Conservation (phyloP, 352 stramenopile species). For the Elongisporangium undulatum region DNA sequence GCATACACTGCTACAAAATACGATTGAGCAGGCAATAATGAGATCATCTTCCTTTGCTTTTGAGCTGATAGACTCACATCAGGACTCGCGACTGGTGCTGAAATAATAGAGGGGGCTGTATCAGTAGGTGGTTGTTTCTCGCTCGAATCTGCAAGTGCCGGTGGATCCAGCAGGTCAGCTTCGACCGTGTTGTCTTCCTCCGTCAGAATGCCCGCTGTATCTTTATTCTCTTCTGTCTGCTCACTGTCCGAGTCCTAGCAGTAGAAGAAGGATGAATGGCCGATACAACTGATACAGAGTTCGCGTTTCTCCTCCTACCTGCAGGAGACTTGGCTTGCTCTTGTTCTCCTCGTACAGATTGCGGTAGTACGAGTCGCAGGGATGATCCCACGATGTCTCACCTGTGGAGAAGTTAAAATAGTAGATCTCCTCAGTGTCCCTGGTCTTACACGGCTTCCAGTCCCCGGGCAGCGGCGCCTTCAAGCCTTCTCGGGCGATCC, state of each 20-base stretch:
- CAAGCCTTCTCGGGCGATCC: slow-evolving; percentile 92
- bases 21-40: not conserved
- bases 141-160: slow-evolving; percentile 26
- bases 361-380: slow-evolving; percentile 93
- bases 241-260: slow-evolving; percentile 57
- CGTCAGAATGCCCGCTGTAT: slow-evolving; percentile 77
- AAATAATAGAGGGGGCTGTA: slow-evolving; percentile 19
- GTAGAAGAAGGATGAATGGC: not conserved
- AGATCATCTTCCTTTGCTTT: not conserved
- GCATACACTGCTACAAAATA: slow-evolving; percentile 12
- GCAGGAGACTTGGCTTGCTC: slow-evolving; percentile 51
- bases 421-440: slow-evolving; percentile 94
- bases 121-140: slow-evolving; percentile 72
- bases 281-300: not conserved
- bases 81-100: slow-evolving; percentile 38
- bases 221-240: slow-evolving; percentile 77
- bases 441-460: slow-evolving; percentile 96
- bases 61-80: slow-evolving; percentile 25
- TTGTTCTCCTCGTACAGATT: slow-evolving; percentile 93
- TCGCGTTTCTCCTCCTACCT: slow-evolving; percentile 14
- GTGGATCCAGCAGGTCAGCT: slow-evolving; percentile 34
- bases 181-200: slow-evolving; percentile 42
- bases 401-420: slow-evolving; percentile 94
- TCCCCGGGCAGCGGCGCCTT: slow-evolving; percentile 92
- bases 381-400: slow-evolving; percentile 93